Evolutionary conservation across 2,329 filamentous ascomycete species (phyloP), one percentile per base, ranked within the genome.

Genomic region (Clarireedia homoeocarpa): DNA sequence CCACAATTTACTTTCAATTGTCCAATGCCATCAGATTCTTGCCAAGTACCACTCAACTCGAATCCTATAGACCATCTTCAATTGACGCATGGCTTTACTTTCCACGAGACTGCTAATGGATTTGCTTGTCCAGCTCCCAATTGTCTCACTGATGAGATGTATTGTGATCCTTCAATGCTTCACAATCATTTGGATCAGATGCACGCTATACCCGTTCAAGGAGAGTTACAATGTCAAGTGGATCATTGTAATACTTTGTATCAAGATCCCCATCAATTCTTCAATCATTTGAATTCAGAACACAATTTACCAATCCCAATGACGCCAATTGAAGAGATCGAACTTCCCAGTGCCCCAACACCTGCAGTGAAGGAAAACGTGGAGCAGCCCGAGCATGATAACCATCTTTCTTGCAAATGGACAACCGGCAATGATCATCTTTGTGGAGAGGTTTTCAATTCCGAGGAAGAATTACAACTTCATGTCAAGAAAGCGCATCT

Each of bases 401-500:
- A 52, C 38, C 26, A 46, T 20, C 61, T 65, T 51, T n/a, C 51
- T 38, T 69, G 67, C 54, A 61, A 63, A 53, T 69, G 67, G 67
- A 58, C 61, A 53, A 45, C 38, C 6, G 26, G 38, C 5, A 30
- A 45, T 17, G 46, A 42, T 7, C 27, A 39, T n/a, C 23, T 57
- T 27, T 67, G 66, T 55, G 59, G 61, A 26, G 36, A 56, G 27
- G 47, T 53, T 2, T 65, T 56, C 40, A 51, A 49, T 20, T 62
- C 61, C 10, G 63, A 78, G 15, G 73, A 77, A 48, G 73, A 75
- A 4, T 72, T 85, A 36, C 81, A 84, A 62, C 69, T 72, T 20
- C 82, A 85, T 64, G 75, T 81, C 58, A 77, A 77, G 23, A 65
- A 73, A 10, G 67, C 68, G 2, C 82, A 85, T 64, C 71, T 80